Conservation (phyloP, 768 basidiomycete species). For the Trametes cinnabarina region DNA sequence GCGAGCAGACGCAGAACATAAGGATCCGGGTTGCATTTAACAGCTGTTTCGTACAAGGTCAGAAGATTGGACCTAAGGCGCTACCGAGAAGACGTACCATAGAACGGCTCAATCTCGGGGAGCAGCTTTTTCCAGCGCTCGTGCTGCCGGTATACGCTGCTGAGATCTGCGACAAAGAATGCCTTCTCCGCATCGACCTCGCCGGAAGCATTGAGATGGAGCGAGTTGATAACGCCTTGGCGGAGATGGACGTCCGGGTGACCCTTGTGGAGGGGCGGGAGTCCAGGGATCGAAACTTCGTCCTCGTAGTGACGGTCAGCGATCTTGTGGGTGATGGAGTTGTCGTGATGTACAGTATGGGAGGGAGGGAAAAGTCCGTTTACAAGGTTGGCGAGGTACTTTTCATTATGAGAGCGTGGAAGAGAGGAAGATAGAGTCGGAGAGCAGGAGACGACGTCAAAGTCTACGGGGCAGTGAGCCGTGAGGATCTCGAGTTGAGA, state of each 20-base stretch:
- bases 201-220: slow-evolving; percentile 47
- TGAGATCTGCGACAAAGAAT: slow-evolving; percentile 94
- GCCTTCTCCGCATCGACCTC: slow-evolving; percentile 84
- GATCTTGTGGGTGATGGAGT: slow-evolving; percentile 9
- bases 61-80: slow-evolving; percentile 6
- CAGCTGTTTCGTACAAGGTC: slow-evolving; percentile 49
- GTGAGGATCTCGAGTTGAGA: slow-evolving; percentile 54
- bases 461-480: slow-evolving; percentile 30
- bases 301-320: slow-evolving; percentile 29
- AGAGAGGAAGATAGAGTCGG: slow-evolving; percentile 22
- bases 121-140: slow-evolving; percentile 76
- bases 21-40: slow-evolving; percentile 98
- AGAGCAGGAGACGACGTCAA: slow-evolving; percentile 28
- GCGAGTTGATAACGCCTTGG: slow-evolving; percentile 70
- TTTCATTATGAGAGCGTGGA: slow-evolving; percentile 24
- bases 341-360: slow-evolving; percentile 10
- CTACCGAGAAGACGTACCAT: slow-evolving; percentile 55
- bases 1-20: slow-evolving; percentile 89
- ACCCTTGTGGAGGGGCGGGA: slow-evolving; percentile 67
- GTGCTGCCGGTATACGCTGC: slow-evolving; percentile 82
- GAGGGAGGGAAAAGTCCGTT: slow-evolving; percentile 20
- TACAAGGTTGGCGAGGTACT: slow-evolving; percentile 23
- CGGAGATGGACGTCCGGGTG: slow-evolving; percentile 74
- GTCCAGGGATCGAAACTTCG: slow-evolving; percentile 52
- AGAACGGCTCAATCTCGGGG: slow-evolving; percentile 89